phyloP scores from a whole-genome alignment of 225 moss, liverwort and hornwort genomes.

The Climacium dendroides region DNA sequence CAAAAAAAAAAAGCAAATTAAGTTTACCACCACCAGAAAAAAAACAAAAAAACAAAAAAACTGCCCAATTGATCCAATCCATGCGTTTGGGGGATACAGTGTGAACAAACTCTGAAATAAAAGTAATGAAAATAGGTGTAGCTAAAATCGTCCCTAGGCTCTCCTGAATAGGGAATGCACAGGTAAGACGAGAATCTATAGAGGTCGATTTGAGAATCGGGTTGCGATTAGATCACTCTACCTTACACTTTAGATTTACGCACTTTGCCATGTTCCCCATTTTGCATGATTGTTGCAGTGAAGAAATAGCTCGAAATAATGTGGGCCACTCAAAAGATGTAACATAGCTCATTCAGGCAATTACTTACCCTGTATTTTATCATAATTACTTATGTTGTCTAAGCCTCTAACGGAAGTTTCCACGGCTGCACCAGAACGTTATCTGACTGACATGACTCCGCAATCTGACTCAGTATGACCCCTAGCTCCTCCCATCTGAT shows the following conservation, averaged over 20 bases:
- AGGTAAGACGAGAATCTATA: background rate
- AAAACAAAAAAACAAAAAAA: too few species aligned
- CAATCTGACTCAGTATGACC: background rate
- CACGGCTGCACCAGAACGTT: too few species aligned
- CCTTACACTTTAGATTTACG: background rate
- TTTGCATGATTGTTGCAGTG: background rate
- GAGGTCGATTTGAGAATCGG: background rate
- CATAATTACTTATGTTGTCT: background rate
- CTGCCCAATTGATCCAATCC: background rate
- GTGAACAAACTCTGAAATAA: background rate
- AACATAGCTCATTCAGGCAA: background rate
- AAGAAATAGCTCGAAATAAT: background rate
- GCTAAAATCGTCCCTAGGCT: background rate
- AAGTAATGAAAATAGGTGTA: background rate
- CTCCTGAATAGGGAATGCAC: background rate
- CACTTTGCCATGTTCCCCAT: background rate
- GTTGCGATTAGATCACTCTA: too few species aligned
- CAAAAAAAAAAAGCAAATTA: too few species aligned
- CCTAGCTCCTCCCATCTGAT: background rate
- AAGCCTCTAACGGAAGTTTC: background rate
- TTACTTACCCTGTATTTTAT: background rate
- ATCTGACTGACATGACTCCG: background rate
- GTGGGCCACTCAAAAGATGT: background rate
- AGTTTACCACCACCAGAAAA: background rate
- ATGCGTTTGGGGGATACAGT: background rate